Conservation (phyloP, 495 filamentous ascomycete species). For the Jackrogersella multiformis region DNA sequence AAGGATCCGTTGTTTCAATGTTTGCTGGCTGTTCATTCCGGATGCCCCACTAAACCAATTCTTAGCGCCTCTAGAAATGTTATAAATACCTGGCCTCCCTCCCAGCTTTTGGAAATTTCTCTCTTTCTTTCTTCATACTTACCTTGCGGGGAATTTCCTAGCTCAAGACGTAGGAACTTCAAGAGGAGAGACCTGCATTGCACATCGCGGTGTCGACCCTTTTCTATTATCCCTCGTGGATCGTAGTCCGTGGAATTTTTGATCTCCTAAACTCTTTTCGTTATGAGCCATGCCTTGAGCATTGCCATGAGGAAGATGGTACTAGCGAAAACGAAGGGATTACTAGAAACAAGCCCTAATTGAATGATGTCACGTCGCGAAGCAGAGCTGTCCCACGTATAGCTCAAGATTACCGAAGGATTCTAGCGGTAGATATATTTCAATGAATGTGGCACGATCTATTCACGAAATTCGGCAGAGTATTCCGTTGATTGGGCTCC, state of each 20-base stretch:
- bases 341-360: no score
- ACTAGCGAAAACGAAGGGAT: neutral
- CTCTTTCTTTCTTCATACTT: conserved; percentile 74
- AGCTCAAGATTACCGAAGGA: no score
- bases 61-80: neutral
- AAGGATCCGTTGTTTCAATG: no score
- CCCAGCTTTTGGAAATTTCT: conserved; percentile 18
- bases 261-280: conserved; percentile 37
- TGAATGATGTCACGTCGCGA: no score
- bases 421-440: no score
- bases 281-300: conserved; percentile 37
- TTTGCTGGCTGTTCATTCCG: no score
- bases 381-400: no score
- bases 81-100: conserved; percentile 37
- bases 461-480: no score
- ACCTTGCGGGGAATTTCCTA: conserved; percentile 72
- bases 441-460: no score
- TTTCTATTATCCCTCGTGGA: conserved; percentile 75
- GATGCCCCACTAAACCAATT: neutral
- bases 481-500: no score
- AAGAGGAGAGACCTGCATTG: conserved; percentile 78
- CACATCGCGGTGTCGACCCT: conserved; percentile 76
- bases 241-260: conserved; percentile 60
- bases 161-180: conserved; percentile 69
- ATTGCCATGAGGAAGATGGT: conserved; percentile 44